These are phyloP conservation scores for Saposhnikovia divaricata DNA, from an alignment of 129 eudicot genomes.

Conservation along the genomic window DNA sequence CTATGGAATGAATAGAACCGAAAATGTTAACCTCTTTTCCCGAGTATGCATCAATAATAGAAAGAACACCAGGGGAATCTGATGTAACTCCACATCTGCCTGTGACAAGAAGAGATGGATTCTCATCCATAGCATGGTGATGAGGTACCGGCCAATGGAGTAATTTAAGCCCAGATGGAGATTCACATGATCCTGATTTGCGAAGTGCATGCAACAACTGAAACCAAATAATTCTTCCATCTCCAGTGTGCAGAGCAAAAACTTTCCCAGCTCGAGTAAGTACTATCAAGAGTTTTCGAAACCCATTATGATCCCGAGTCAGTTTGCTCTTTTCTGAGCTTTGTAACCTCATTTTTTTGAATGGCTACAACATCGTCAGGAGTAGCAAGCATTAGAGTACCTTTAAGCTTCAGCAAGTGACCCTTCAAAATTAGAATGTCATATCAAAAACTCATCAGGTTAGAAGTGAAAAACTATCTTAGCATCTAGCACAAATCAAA, in stretches of 20 bases:
- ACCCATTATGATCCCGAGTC: slow-evolving; percentile 97
- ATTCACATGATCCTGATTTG: slow-evolving; percentile 45
- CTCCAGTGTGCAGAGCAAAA: slow-evolving; percentile 87
- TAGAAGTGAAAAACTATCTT: neutral
- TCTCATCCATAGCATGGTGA: slow-evolving; percentile 89
- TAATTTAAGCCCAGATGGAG: slow-evolving; percentile 58
- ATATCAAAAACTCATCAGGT: neutral
- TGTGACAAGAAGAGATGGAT: slow-evolving; percentile 78
- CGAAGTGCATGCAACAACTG: slow-evolving; percentile 56
- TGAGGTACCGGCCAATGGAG: slow-evolving; percentile 91
- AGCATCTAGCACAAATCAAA: neutral
- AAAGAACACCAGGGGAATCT: slow-evolving; percentile 57
- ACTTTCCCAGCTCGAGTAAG: slow-evolving; percentile 90
- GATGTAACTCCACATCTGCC: slow-evolving; percentile 68
- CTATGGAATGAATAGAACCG: slow-evolving; percentile 53
- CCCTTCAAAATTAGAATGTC: slow-evolving; percentile 46
- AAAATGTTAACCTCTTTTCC: slow-evolving; percentile 52
- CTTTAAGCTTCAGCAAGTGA: slow-evolving; percentile 94
- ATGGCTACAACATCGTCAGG: slow-evolving; percentile 79
- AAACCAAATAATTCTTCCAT: slow-evolving; percentile 96
- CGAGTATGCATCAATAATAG: slow-evolving; percentile 68
- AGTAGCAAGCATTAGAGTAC: slow-evolving; percentile 90
- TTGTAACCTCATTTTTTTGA: slow-evolving; percentile 60
- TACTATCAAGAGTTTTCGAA: slow-evolving; percentile 73
- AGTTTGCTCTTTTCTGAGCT: slow-evolving; percentile 83